A percentile compares a stretch with the other conserved stretches of the same genome.
These are phyloP conservation scores for Corrigiola litoralis DNA, from an alignment of 179 eudicot species.

Conservation along the genomic window DNA sequence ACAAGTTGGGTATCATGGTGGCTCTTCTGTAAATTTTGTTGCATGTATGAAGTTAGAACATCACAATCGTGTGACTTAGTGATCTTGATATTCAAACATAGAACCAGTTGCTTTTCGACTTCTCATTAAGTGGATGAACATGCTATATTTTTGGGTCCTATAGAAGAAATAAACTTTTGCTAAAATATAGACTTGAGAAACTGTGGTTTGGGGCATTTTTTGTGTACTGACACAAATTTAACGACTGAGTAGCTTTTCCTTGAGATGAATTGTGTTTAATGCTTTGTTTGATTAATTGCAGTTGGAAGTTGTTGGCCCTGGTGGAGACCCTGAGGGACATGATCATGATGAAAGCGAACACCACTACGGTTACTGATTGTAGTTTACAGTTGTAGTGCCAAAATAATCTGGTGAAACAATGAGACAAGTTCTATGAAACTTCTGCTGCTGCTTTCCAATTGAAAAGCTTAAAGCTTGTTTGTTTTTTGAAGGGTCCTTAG, in stretches of 20 bases:
- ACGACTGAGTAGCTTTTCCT: too few relatives aligned
- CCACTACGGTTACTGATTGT: constrained; percentile 54
- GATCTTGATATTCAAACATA: too few relatives aligned
- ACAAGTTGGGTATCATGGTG: not conserved
- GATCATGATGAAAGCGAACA: constrained; percentile 60
- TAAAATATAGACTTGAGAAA: too few relatives aligned
- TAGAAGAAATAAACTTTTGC: too few relatives aligned
- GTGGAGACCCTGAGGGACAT: constrained; percentile 94
- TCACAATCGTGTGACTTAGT: too few relatives aligned
- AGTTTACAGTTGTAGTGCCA: constrained; percentile 28
- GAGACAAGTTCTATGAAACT: constrained; percentile 32
- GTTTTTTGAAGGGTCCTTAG: constrained; percentile 25
- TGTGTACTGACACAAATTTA: too few relatives aligned
- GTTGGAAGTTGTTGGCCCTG: constrained; percentile 95
- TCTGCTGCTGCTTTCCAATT: constrained; percentile 35
- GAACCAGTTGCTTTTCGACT: not conserved
- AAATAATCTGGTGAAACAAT: constrained; percentile 51
- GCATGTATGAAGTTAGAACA: not conserved
- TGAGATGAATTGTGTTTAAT: too few relatives aligned
- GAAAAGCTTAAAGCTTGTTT: constrained; percentile 37
- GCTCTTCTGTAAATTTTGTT: not conserved
- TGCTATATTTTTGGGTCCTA: not conserved
- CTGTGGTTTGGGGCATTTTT: too few relatives aligned
- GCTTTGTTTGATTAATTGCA: constrained; percentile 21
- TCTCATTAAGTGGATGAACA: not conserved